Base-by-base conservation (phyloP, 768 basidiomycete genomes). In the Hypholoma fasciculare region DNA sequence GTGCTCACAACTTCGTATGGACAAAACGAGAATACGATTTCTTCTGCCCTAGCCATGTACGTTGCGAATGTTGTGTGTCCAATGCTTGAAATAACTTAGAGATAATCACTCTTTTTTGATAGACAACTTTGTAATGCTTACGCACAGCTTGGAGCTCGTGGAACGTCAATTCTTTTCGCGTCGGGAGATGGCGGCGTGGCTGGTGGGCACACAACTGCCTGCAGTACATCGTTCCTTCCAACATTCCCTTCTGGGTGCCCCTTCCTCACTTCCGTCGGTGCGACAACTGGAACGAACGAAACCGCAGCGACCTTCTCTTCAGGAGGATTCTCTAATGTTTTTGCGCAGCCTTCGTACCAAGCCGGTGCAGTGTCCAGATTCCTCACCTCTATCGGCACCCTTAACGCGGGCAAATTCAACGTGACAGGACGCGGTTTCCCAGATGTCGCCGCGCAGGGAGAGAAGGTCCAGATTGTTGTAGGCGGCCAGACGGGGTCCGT, bases 141-240 rank as follows among this genome's bases (percentile, higher is more conserved):
- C 54, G 84, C 79, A 0, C 60, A 77, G 62, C 80, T 89, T 17
- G 85, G 85, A 13, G 75, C 80, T 14, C 80, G 86, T 43, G 88
- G 87, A 12, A 75, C 82, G n/a, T 82, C 85, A 1, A 49, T 89
- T 4, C 59, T 84, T 16, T 86, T 84, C 69, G 73, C 78, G 17
- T 82, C 82, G 26, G 87, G 88, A 13, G 87, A 89, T 52, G 63
- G 67, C 7, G 86, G 86, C 36, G 85, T 85, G 19, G 65, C 66
- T 20, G 73, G 70, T 1, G 65, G 68, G 40, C 46, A 65, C 47
- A 69, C 64, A 1, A 49, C 64, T 6, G 71, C 72, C 46, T 66
- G 68, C 59, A 61, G 9, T 4, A 58, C 40, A 42, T 17, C 53
- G 13, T 68, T 69, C 57, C 59, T 63, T 36, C 67, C 67, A 1